phyloP scores from a whole-genome alignment of 495 filamentous ascomycete genomes.

The Neurospora sp. region DNA sequence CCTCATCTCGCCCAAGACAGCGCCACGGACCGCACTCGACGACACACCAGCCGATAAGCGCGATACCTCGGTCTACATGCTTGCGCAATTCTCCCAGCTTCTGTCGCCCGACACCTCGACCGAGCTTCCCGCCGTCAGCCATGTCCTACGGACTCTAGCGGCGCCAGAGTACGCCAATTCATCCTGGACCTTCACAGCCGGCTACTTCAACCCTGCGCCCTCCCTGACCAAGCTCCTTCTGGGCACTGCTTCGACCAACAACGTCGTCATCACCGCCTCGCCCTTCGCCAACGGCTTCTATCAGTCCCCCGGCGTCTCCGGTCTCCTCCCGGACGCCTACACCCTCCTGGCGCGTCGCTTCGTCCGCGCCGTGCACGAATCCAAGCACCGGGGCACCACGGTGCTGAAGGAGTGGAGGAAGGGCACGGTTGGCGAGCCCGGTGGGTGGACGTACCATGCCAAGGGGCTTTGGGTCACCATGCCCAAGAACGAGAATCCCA shows the following conservation, averaged over 20 bases:
- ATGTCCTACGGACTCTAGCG: slow-evolving; percentile 58
- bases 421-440: slow-evolving; percentile 67
- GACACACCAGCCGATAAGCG: slow-evolving; percentile 9
- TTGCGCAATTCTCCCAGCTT: slow-evolving; percentile 77
- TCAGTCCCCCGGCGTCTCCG: slow-evolving; percentile 75
- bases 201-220: slow-evolving; percentile 94
- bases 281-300: slow-evolving; percentile 95
- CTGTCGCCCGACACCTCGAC: slow-evolving; percentile 72
- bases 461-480: slow-evolving; percentile 93
- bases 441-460: slow-evolving; percentile 95
- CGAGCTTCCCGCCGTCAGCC: slow-evolving; percentile 70
- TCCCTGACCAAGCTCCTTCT: slow-evolving; percentile 70
- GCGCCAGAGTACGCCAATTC: slow-evolving; percentile 50
- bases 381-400: slow-evolving; percentile 50
- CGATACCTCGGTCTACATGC: slow-evolving; percentile 74
- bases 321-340: slow-evolving; percentile 85
- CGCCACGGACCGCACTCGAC: slow-evolving; percentile 11
- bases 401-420: slow-evolving; percentile 78
- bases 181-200: slow-evolving; percentile 91
- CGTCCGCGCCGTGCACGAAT: slow-evolving; percentile 54
- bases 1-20: slow-evolving; percentile 42
- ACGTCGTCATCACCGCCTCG: slow-evolving; percentile 86
- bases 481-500: slow-evolving; percentile 48
- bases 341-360: slow-evolving; percentile 78
- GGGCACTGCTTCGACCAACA: slow-evolving; percentile 50